Percentiles rank a stretch among this genome's conserved stretches.
Evolutionary conservation across 2,329 filamentous ascomycete species (phyloP).

Genomic region (Fusarium heterosporum): DNA sequence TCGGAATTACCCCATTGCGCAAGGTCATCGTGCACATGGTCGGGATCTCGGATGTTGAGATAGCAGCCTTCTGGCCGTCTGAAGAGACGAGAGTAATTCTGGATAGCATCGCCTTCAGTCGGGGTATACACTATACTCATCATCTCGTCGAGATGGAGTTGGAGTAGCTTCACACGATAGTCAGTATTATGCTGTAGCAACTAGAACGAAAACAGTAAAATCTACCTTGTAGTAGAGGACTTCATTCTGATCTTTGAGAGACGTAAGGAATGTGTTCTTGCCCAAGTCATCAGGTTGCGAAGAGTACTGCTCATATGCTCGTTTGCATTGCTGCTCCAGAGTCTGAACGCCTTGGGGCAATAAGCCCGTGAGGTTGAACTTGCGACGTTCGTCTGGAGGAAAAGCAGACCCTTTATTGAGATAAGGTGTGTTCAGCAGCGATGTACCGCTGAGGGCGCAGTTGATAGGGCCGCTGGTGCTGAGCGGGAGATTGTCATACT

Average conservation of each 20-base stretch:
- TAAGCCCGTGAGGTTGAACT: constrained; percentile 78
- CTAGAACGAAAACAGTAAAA: background rate
- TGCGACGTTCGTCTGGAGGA: constrained; percentile 72
- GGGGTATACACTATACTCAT: constrained; percentile 92
- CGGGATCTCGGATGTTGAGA: constrained; percentile 76
- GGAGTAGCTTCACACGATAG: constrained; percentile 66
- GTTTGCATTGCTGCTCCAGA: constrained; percentile 78
- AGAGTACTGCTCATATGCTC: constrained; percentile 84
- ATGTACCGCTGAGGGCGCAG: constrained; percentile 53
- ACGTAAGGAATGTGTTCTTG: constrained; percentile 90
- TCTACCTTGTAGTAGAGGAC: constrained; percentile 82
- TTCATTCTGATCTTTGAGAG: constrained; percentile 86
- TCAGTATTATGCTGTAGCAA: constrained; percentile 24
- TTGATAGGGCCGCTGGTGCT: constrained; percentile 53
- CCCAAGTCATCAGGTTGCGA: constrained; percentile 72
- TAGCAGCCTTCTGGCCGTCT: constrained; percentile 84
- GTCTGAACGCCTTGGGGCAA: constrained; percentile 79
- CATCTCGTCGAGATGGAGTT: constrained; percentile 86
- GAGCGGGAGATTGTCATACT: constrained; percentile 51
- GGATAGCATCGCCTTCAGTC: constrained; percentile 88
- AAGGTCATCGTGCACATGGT: constrained; percentile 73
- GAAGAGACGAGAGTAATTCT: constrained; percentile 84
- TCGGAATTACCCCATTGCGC: constrained; percentile 75
- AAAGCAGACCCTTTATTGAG: constrained; percentile 89
- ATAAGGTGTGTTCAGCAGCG: constrained; percentile 52